A percentile compares a stretch with the other conserved stretches of the same genome.
Evolutionary conservation across 345 rosid species (phyloP).

Genomic region (Moricandia arvensis): DNA sequence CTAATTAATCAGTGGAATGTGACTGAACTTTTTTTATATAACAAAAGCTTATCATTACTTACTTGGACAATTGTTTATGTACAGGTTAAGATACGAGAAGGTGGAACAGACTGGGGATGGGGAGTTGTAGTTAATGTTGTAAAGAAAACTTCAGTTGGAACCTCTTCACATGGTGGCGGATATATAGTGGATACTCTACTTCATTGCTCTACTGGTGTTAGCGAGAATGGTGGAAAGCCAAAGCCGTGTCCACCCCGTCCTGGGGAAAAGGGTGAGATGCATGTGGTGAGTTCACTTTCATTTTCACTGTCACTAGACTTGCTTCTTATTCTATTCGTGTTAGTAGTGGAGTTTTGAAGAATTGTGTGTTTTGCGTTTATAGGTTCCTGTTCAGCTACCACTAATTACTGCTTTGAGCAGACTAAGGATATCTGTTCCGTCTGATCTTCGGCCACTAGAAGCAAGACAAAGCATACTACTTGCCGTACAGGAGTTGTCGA

Average conservation of each 20-base stretch:
- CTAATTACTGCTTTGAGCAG: slow-evolving; percentile 79
- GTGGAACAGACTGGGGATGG: slow-evolving; percentile 99
- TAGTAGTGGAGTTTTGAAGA: slow-evolving; percentile 19
- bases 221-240: slow-evolving; percentile 82
- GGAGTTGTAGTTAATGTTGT: slow-evolving; percentile 96
- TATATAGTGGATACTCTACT: slow-evolving; percentile 93
- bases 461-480: slow-evolving; percentile 93
- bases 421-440: slow-evolving; percentile 70
- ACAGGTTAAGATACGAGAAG: slow-evolving; percentile 93
- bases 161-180: slow-evolving; percentile 63
- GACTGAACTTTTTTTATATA: not conserved
- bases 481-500: slow-evolving; percentile 78
- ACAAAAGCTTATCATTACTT: slow-evolving; percentile 18
- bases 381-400: slow-evolving; percentile 98
- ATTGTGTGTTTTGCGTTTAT: slow-evolving; percentile 24
- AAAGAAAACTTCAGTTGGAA: slow-evolving; percentile 59
- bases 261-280: slow-evolving; percentile 99
- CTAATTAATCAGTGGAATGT: not conserved
- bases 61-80: slow-evolving; percentile 29
- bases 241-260: slow-evolving; percentile 90
- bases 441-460: slow-evolving; percentile 91
- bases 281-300: slow-evolving; percentile 76
- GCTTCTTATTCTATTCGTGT: not conserved
- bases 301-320: not conserved
- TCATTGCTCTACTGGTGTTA: slow-evolving; percentile 80